Conservation (phyloP, 2,329 filamentous ascomycete species). For the Coleophoma crateriformis region DNA sequence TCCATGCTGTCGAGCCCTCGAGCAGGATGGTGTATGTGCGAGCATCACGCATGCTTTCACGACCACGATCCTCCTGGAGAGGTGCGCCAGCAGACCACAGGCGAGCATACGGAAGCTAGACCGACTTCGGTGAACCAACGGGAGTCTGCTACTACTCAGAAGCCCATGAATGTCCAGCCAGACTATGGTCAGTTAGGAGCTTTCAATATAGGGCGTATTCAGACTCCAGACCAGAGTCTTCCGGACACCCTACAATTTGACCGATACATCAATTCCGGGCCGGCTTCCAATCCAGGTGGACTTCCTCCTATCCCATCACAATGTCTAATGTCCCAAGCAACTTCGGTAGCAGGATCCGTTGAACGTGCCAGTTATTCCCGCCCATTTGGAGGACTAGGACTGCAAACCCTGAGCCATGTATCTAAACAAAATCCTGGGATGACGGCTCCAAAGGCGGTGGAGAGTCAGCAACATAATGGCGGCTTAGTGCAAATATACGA, state of each 20-base stretch:
- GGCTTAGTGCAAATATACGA: constrained; percentile 19
- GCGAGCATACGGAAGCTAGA: constrained; percentile 3
- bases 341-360: constrained; percentile 19
- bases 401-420: constrained; percentile 19
- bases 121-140: constrained; percentile 3
- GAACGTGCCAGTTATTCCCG: constrained; percentile 14
- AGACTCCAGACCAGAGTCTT: constrained; percentile 3
- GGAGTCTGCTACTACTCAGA: neutral
- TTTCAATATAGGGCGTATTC: neutral
- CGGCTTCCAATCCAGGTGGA: constrained; percentile 7
- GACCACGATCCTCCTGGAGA: constrained; percentile 17
- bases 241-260: constrained; percentile 23
- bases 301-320: constrained; percentile 29
- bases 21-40: constrained; percentile 39
- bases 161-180: neutral
- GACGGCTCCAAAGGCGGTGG: neutral
- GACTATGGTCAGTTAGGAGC: neutral
- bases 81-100: neutral
- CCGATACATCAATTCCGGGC: constrained; percentile 17
- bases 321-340: constrained; percentile 27
- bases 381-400: constrained; percentile 21
- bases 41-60: constrained; percentile 53
- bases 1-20: neutral
- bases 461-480: constrained; percentile 3
- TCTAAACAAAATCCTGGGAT: constrained; percentile 9